Base-by-base conservation (phyloP, 768 basidiomycete genomes). In the Pleurotus salmoneostramineus region DNA sequence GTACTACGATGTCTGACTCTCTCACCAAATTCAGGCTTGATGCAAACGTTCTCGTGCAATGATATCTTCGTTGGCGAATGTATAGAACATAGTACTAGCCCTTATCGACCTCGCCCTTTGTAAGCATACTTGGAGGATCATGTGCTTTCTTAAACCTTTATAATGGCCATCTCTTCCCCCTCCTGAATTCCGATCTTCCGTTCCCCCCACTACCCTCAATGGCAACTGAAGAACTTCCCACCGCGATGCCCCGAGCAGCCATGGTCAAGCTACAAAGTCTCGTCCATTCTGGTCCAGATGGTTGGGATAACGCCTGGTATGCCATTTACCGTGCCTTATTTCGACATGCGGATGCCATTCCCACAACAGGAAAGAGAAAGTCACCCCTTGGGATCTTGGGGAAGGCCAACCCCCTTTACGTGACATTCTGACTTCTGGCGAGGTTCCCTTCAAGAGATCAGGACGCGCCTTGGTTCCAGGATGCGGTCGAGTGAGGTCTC, bases 351-450 rank as follows among this genome's bases (percentile, higher is more conserved):
- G 4, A 42, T 44, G 3, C 4, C 10, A 6, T 33, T 45, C 4
- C 34, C 36, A 12, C 15, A 21, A 11, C 60, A 82, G 84, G 83
- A 71, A 79, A 63, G 62, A 68, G 0, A 71, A 74, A 0, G 56
- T 82, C 1, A 87, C 84, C 0, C 88, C 88, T 0, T 90, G 88
- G 87, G 87, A 89, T 61, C 65, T 66, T 5, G 80, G 84, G 2
- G 67, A 72, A 5, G 63, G 74, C 3, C 87, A 88, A 61, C 85
- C 82, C 5, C 77, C 85, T 1, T 70, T 89, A 56, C 69, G 66
- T 27, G 81, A 84, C 50, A 66, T 85, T 1, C 64, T 88, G 27
- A 71, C 80, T 48, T 77, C 77, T 1, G 71, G 72, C 12, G 68
- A 72, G 33, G 62, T 84, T 12, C 66, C 74, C 0, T 72, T 82